A percentile compares a stretch with the other conserved stretches of the same genome.
These are phyloP conservation scores for Beauveria brongniartii DNA, from an alignment of 2,329 filamentous ascomycete species.

Conservation along the genomic window DNA sequence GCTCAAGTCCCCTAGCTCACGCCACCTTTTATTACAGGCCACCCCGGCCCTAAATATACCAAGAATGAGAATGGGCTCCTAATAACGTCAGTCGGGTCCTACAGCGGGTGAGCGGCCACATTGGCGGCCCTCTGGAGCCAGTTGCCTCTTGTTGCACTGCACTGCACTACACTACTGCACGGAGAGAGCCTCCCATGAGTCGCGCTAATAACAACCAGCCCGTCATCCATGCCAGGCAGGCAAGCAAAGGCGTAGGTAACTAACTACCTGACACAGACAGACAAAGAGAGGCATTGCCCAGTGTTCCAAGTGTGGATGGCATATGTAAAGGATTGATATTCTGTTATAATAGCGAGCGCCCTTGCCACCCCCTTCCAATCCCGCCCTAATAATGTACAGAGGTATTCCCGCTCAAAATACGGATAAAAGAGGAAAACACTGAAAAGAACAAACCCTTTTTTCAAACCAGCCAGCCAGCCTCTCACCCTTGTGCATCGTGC, in stretches of 20 bases:
- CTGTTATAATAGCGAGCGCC: background rate
- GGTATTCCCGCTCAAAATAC: too few relatives aligned
- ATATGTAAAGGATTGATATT: background rate
- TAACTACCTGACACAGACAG: background rate
- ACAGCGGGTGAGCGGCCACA: background rate
- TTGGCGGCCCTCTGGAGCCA: background rate
- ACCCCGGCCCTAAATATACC: slow-evolving; percentile 7
- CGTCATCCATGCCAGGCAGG: background rate
- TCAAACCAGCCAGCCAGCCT: too few relatives aligned
- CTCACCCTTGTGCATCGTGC: too few relatives aligned
- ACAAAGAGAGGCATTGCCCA: too few relatives aligned
- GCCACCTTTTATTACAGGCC: background rate
- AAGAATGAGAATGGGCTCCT: background rate
- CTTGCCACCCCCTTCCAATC: background rate
- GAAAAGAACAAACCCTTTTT: slow-evolving; percentile 5
- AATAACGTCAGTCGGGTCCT: background rate
- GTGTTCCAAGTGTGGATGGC: too few relatives aligned
- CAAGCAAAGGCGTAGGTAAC: background rate
- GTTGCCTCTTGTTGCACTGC: slow-evolving; percentile 1
- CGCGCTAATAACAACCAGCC: background rate
- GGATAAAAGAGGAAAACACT: background rate
- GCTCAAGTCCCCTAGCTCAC: slow-evolving; percentile 1
- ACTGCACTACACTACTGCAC: background rate
- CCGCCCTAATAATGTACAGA: background rate
- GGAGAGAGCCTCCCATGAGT: background rate